A percentile compares a stretch with the other conserved stretches of the same genome.
Conservation (phyloP, 768 basidiomycete genomes). For the Xerocomus brunneocitrinus region DNA sequence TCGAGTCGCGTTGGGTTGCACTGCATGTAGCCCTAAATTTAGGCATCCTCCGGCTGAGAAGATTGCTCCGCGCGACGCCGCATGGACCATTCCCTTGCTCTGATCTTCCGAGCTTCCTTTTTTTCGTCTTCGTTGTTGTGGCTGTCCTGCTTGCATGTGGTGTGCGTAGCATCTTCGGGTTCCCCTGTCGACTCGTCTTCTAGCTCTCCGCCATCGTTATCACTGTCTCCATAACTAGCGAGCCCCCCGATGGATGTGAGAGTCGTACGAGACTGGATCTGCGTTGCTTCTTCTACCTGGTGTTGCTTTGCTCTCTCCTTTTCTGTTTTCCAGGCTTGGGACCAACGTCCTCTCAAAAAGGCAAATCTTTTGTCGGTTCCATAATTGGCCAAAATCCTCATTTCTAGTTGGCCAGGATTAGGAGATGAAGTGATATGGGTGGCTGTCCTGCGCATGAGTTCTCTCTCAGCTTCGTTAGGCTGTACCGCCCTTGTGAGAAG, state of each 20-base stretch:
- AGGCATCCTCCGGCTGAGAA: slow-evolving; percentile 6
- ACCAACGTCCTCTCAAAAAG: slow-evolving; percentile 78
- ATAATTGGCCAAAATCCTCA: slow-evolving; percentile 86
- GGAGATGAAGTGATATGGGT: slow-evolving; percentile 62
- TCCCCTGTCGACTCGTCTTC: slow-evolving; percentile 20
- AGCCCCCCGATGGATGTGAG: slow-evolving; percentile 45
- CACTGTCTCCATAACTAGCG: slow-evolving; percentile 57
- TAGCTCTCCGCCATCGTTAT: slow-evolving; percentile 36
- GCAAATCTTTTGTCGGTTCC: slow-evolving; percentile 74
- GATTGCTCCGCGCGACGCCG: slow-evolving; percentile 37
- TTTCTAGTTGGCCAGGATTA: slow-evolving; percentile 78
- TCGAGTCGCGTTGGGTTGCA: background rate
- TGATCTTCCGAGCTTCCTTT: slow-evolving; percentile 45
- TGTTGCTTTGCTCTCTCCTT: slow-evolving; percentile 43
- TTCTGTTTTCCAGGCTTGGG: slow-evolving; percentile 52
- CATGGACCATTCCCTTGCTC: slow-evolving; percentile 56
- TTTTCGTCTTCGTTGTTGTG: slow-evolving; percentile 19
- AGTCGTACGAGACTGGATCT: slow-evolving; percentile 6
- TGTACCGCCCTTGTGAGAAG: slow-evolving; percentile 24
- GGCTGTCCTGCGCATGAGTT: slow-evolving; percentile 75
- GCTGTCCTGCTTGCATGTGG: background rate
- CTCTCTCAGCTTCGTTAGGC: slow-evolving; percentile 57
- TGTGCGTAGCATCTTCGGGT: background rate
- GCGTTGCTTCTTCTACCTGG: slow-evolving; percentile 21
- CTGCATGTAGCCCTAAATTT: background rate